Conservation (phyloP, 495 filamentous ascomycete genomes). For the Podospora sp. region DNA sequence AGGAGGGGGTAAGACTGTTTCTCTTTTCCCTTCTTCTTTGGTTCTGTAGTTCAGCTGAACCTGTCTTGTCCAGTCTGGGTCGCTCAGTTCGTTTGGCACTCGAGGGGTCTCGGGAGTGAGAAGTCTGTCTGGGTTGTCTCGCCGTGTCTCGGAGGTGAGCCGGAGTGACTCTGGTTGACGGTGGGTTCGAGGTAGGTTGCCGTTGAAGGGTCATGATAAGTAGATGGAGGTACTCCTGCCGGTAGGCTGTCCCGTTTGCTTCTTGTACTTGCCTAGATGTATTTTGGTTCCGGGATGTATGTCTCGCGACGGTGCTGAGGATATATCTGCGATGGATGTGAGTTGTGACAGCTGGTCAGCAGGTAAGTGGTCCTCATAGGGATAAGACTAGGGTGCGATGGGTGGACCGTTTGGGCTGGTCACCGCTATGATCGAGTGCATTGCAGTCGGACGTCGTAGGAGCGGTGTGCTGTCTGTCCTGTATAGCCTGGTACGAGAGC, state of each 20-base stretch:
- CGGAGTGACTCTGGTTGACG: background rate
- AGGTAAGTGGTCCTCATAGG: background rate
- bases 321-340: background rate
- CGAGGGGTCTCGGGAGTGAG: background rate
- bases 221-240: no score
- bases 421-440: no score
- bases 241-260: background rate
- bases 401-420: no score
- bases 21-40: background rate
- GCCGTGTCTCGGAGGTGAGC: background rate
- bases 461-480: no score
- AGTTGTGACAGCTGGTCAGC: background rate
- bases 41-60: background rate
- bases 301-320: background rate
- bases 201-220: background rate
- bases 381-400: no score
- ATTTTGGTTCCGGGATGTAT: background rate
- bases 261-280: no score
- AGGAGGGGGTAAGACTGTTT: background rate
- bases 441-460: no score
- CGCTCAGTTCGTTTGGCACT: background rate
- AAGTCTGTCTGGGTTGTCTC: background rate
- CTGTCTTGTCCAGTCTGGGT: background rate
- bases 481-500: no score
- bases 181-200: background rate